A percentile compares a stretch with the other conserved stretches of the same genome.
phyloP scores from a whole-genome alignment of 2,329 filamentous ascomycete species.

The Stachybotrys elegans region DNA sequence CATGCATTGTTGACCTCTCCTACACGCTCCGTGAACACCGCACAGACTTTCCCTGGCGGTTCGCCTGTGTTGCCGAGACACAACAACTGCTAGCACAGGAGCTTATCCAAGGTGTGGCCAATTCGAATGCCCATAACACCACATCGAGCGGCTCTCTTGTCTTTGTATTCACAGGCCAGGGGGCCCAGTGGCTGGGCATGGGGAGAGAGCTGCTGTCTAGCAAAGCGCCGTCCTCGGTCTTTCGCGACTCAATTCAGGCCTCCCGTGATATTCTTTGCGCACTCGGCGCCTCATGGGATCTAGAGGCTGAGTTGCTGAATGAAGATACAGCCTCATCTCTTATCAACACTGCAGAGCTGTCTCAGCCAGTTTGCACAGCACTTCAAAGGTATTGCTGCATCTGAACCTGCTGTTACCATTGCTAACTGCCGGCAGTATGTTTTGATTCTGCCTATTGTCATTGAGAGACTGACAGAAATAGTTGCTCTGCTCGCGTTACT shows the following conservation, averaged over 20 bases:
- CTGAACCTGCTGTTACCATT: no score
- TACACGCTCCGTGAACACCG: neutral
- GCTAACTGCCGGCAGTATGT: no score
- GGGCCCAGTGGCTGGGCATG: constrained; percentile 23
- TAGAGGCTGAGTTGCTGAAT: neutral
- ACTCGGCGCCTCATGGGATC: neutral
- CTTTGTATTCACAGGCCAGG: constrained; percentile 27
- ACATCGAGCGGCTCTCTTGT: no score
- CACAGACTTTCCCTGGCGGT: neutral
- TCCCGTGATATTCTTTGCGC: neutral
- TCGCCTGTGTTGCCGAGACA: neutral
- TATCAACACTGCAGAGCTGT: constrained; percentile 12
- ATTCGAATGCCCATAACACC: no score
- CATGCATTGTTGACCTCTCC: neutral
- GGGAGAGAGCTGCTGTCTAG: constrained; percentile 22
- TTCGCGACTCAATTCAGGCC: neutral
- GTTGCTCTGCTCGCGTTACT: constrained; percentile 35
- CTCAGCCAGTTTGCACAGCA: constrained; percentile 27
- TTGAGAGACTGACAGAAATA: no score
- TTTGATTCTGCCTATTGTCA: no score
- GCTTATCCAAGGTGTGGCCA: no score
- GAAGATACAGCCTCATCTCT: neutral
- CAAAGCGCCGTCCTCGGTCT: constrained; percentile 8
- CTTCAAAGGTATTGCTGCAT: no score
- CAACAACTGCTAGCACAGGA: neutral